Conservation (phyloP, 805 yeast genomes). For the Nakazawaea siamensis region DNA sequence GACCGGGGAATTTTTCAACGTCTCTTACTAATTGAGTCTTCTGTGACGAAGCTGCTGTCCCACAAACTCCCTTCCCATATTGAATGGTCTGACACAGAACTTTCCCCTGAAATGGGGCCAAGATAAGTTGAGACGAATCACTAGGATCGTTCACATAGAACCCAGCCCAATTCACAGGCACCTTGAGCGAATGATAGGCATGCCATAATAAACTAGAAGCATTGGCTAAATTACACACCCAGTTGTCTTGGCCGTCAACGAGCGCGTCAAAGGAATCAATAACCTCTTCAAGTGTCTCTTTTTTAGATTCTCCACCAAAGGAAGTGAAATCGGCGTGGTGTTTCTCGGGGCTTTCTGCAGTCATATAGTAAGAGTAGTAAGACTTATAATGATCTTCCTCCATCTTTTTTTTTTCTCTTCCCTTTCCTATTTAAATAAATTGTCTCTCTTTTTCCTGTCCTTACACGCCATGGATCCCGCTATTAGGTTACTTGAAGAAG, state of each 20-base stretch:
- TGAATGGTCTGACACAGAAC: conserved; percentile 87
- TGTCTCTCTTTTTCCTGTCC: neutral
- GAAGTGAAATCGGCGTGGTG: conserved; percentile 74
- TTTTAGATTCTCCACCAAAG: conserved; percentile 32
- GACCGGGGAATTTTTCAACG: conserved; percentile 79
- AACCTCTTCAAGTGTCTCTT: conserved; percentile 51
- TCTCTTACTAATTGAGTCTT: conserved; percentile 69
- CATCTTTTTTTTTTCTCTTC: neutral
- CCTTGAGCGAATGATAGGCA: conserved; percentile 55
- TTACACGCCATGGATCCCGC: conserved; percentile 8
- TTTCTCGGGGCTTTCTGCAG: conserved; percentile 12
- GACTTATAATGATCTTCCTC: neutral
- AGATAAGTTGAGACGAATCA: conserved; percentile 37
- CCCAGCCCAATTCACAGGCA: conserved; percentile 85
- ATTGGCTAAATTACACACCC: conserved; percentile 88
- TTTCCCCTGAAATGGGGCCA: conserved; percentile 95
- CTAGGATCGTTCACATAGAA: conserved; percentile 54
- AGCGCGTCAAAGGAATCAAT: conserved; percentile 60
- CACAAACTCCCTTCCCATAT: conserved; percentile 88
- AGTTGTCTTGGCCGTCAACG: conserved; percentile 53
- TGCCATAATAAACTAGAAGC: conserved; percentile 85
- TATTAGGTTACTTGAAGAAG: conserved; percentile 5
- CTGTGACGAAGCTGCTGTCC: conserved; percentile 57
- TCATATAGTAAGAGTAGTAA: neutral
- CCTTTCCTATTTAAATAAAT: too few species aligned